Base-by-base conservation (phyloP, 345 rosid species). In the Conringia planisiliqua region DNA sequence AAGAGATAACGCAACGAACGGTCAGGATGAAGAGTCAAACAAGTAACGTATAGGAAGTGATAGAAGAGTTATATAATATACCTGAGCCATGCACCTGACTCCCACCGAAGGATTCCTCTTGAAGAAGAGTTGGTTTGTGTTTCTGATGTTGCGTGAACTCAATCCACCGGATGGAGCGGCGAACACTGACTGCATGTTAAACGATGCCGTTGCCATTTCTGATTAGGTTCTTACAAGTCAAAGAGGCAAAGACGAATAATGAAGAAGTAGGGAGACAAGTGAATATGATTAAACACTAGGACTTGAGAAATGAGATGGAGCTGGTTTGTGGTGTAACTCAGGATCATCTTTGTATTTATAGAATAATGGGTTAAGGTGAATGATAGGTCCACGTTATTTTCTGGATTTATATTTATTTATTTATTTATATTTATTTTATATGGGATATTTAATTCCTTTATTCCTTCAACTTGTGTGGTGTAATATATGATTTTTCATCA, bases 1-100 rank as follows among this genome's bases (percentile, higher is more conserved):
- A 43, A 56, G 5, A 68, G 29, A 36, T 33, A 65, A 54, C 7
- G 12, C 8, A 58, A 22, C 2, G 12, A 42, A 33, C n/a, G 12
- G 48, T 36, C 36, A 58, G 22, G 24, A 60, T 55, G 22, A 39
- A 14, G 40, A 29, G 26, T 9, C 32, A 60, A 48, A 71, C 8
- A 48, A 47, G 70, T 55, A 73, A 7, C 39, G n/a, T 32, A 73
- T 22, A 3, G 29, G 16, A 36, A 50, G 32, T 27, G 27, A 68
- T 70, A n/a, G n/a, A n/a, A 17, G 18, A 47, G 2, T 5, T 17
- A 38, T 1, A 4, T 35, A 48, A n/a, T 26, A 50, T 71, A 83
- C 89, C 86, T 83, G 62, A 13, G 87, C 64, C 82, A 58, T 77
- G 82, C 86, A 86, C 29, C 80, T 73, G 59, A 88, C 83, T 1